Evolutionary conservation across 139 green algal genomes (phyloP).

Genomic region (Chlamydomonas schloesseri): DNA sequence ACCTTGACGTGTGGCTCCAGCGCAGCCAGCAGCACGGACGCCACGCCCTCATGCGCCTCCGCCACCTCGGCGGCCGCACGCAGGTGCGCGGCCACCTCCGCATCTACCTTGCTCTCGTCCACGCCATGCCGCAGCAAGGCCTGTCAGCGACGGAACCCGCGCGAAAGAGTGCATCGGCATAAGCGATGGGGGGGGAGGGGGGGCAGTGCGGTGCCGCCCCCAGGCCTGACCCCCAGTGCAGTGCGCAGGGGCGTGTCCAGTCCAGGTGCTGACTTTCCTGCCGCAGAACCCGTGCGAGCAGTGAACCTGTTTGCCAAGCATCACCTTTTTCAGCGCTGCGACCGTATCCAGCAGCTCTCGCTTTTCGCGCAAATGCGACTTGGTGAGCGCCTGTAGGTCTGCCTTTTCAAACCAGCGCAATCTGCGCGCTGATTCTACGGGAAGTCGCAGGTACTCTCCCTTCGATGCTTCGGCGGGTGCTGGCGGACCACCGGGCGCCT

Average conservation of each 20-base stretch:
- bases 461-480: not conserved
- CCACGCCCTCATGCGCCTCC: constrained; percentile 43
- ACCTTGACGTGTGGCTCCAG: constrained; percentile 14
- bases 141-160: no score
- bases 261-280: no score
- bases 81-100: constrained; percentile 17
- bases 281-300: no score
- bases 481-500: no score
- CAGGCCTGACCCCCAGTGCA: no score
- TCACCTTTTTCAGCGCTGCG: constrained; percentile 53
- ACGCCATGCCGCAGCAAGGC: constrained; percentile 41
- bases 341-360: constrained; percentile 63
- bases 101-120: constrained; percentile 45
- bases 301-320: no score
- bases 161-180: no score
- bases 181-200: no score
- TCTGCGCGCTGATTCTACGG: constrained; percentile 69
- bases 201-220: no score
- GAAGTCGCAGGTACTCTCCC: constrained; percentile 52
- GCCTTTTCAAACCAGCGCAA: constrained; percentile 76
- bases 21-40: constrained; percentile 53
- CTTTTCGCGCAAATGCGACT: constrained; percentile 63
- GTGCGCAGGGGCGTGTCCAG: no score
- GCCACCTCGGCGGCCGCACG: constrained; percentile 33
- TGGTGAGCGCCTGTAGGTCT: constrained; percentile 63